phyloP scores from a whole-genome alignment of 2,329 filamentous ascomycete species.

The Coniosporium tulheliwenetii region DNA sequence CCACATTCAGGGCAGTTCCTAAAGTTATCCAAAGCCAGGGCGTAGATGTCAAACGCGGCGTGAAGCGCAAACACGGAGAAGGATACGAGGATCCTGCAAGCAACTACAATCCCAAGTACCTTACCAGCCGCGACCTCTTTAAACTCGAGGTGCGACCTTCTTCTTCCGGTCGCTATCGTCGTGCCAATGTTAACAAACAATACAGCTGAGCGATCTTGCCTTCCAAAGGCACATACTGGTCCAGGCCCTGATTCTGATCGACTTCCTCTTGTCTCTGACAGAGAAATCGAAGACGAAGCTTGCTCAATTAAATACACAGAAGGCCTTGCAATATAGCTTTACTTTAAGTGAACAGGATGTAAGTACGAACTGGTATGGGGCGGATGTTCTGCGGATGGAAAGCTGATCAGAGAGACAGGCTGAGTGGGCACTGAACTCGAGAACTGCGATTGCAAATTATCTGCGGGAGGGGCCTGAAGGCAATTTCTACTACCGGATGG shows the following conservation, averaged over 20 bases:
- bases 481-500: constrained; percentile 89
- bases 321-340: constrained; percentile 72
- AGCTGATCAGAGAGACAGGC: constrained; percentile 32
- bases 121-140: constrained; percentile 94
- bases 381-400: too few relatives aligned
- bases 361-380: constrained; percentile 20
- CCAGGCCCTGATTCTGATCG: constrained; percentile 83
- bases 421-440: constrained; percentile 72
- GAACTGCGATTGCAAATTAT: constrained; percentile 65
- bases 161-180: neutral
- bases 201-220: constrained; percentile 74
- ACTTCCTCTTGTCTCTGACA: constrained; percentile 87
- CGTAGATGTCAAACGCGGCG: constrained; percentile 43
- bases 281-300: constrained; percentile 68
- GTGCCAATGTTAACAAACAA: neutral
- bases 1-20: constrained; percentile 59
- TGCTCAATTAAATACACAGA: constrained; percentile 56
- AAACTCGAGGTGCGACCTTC: constrained; percentile 59
- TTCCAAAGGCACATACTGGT: constrained; percentile 91
- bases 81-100: constrained; percentile 18
- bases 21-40: constrained; percentile 56
- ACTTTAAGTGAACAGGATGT: constrained; percentile 70
- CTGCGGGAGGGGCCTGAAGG: constrained; percentile 69
- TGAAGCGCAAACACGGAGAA: constrained; percentile 48
- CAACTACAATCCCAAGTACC: constrained; percentile 91